Evolutionary conservation across 2,329 filamentous ascomycete species (phyloP), one percentile per base, ranked within the genome.

Genomic region (Fusarium sp.): DNA sequence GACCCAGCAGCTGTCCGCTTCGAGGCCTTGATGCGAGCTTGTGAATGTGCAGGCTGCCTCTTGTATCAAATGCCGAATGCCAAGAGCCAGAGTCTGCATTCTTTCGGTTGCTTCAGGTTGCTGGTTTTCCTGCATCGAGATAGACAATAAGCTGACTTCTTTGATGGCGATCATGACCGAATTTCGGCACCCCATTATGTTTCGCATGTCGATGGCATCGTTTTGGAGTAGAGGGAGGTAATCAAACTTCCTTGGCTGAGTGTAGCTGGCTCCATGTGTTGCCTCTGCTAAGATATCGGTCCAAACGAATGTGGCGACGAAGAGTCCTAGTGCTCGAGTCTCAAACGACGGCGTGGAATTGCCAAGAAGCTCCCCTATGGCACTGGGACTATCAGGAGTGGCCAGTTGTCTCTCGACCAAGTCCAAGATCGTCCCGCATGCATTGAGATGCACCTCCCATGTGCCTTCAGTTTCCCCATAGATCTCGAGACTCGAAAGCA

Each of bases 401-500:
- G 22, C 35, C 16, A 67, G 10, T 6, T 64, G 60, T 16, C 48
- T 54, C 24, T 68, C 39, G 13, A 68, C 52, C 20, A 68, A 59
- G 24, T 68, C 65, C 41, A 68, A 43, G 60, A 64, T 24, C 9
- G 65, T 59, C 16, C 65, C 65, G 54, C 60, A 60, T 27, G 59
- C 65, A 13, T 58, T 64, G 2, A 37, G 24, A 33, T 68, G 65
- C n/a, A 64, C 60, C 35, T 68, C 60, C 65, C 65, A 68, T 11
- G 60, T 41, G 10, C 65, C 65, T 64, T 68, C 65, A 16, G 65
- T 64, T 59, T 68, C 65, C 33, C 65, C 65, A 9, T 57, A 68
- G 13, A 68, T 68, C 20, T 68, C 65, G 0, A 68, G 65, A 9
- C 65, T 64, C 7, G 65, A 31, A 20, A 68, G 65, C 9, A 64